Conservation (phyloP, 768 basidiomycete genomes). For the Lactarius hatsudake region DNA sequence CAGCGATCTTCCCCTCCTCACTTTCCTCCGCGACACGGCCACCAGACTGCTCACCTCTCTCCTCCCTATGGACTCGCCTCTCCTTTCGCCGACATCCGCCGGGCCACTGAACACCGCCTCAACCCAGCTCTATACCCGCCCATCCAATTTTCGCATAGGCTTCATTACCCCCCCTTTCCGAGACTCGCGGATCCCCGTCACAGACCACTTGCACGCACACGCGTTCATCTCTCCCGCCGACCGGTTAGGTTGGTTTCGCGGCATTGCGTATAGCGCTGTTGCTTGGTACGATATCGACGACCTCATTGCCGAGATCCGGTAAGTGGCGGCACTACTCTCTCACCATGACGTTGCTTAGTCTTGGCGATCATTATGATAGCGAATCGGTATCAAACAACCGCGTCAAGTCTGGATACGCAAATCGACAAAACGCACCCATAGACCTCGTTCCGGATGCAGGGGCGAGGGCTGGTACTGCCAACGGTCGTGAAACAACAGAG, state of each 20-base stretch:
- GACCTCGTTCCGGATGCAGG: conserved; percentile 73
- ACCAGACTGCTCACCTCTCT: conserved; percentile 53
- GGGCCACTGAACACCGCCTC: conserved; percentile 25
- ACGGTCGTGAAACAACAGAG: conserved; percentile 61
- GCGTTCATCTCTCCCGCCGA: conserved; percentile 67
- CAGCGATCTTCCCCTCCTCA: conserved; percentile 70
- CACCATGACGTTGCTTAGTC: not conserved
- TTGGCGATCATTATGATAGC: conserved; percentile 37
- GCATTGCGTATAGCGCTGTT: conserved; percentile 60
- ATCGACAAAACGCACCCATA: conserved; percentile 60
- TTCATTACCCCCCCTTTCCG: conserved; percentile 79
- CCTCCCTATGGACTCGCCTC: conserved; percentile 31
- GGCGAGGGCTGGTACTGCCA: conserved; percentile 58
- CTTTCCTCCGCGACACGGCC: conserved; percentile 56
- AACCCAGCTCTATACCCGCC: conserved; percentile 31
- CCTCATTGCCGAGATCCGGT: conserved; percentile 81
- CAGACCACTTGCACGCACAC: conserved; percentile 76
- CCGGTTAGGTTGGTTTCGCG: conserved; percentile 69
- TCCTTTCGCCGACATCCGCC: conserved; percentile 18
- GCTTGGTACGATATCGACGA: conserved; percentile 79
- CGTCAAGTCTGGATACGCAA: conserved; percentile 69
- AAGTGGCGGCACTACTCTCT: conserved; percentile 27
- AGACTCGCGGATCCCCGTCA: conserved; percentile 75
- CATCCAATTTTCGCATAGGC: conserved; percentile 54
- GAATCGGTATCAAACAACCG: conserved; percentile 82